Base-by-base conservation (phyloP, 148 eudicot species). In the Polygonum maritimum region DNA sequence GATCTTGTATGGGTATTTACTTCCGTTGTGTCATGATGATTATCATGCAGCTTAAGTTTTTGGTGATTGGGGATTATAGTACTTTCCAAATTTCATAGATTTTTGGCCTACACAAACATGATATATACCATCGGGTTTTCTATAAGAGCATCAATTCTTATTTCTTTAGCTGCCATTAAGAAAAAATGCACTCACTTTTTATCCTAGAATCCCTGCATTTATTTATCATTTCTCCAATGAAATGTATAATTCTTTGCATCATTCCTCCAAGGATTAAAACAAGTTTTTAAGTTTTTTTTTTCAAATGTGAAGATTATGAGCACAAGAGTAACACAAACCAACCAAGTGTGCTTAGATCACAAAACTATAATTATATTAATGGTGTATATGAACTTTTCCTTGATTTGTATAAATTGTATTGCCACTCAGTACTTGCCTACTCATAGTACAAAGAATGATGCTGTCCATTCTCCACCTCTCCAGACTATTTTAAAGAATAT, bases 401-500 rank as follows among this genome's bases (percentile, higher is more conserved):
- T 57, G 39, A 63, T 63, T 63, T 63, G 70, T 63, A 63, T 63
- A 35, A 63, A 39, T 33, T 63, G 70, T 63, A 35, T 31, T 31
- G 70, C 70, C 70, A 63, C 70, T 63, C 70, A 63, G 3, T 40
- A 35, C 70, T 63, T 63, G 5, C 2, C n/a, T 63, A 63, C 40
- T 33, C 70, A 63, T 63, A 35, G 39, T 63, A 63, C 70, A 63
- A 63, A 63, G 70, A 63, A 63, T 63, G 70, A 63, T 63, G 39
- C 16, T 63, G 40, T 35, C 40, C 70, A 63, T 33, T 63, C 70
- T 63, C 70, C 70, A 63, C 39, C 70, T 63, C 70, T 63, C 18
- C 70, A 63, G 70, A 31, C 70, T 62, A 62, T 62, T 51, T 51
- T 51, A 51, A 19, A 51, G 11, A 22, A 60, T 31, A 26, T 60